Evolutionary conservation across 2,329 filamentous ascomycete genomes (phyloP).

Genomic region (Pseudocercospora fijiensis): DNA sequence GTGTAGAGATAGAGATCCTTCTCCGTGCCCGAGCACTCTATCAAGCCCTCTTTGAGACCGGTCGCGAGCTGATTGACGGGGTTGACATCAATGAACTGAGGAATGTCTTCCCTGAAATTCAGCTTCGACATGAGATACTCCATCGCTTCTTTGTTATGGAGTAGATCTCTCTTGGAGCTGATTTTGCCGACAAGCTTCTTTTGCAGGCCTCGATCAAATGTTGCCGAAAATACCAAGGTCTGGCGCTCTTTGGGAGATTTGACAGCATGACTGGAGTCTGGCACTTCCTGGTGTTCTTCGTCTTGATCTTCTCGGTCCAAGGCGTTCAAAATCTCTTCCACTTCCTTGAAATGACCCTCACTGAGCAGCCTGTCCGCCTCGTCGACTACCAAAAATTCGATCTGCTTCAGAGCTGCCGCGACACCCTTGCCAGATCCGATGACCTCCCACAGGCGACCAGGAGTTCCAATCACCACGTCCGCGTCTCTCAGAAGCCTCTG

Average conservation of each 20-base stretch:
- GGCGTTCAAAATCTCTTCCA: slow-evolving; percentile 79
- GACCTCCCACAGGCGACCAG: slow-evolving; percentile 91
- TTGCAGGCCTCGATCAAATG: slow-evolving; percentile 87
- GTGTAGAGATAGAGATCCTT: slow-evolving; percentile 97
- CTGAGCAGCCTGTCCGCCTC: slow-evolving; percentile 91
- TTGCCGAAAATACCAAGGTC: slow-evolving; percentile 94
- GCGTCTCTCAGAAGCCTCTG: slow-evolving; percentile 78
- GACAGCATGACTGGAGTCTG: not conserved
- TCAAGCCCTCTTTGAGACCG: slow-evolving; percentile 79
- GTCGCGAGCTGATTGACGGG: slow-evolving; percentile 85
- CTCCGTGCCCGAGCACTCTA: slow-evolving; percentile 90
- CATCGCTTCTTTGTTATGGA: slow-evolving; percentile 64
- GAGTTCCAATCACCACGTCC: slow-evolving; percentile 82
- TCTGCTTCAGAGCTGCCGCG: slow-evolving; percentile 66
- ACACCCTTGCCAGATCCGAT: slow-evolving; percentile 72
- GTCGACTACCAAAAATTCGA: slow-evolving; percentile 84
- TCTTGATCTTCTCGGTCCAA: slow-evolving; percentile 65
- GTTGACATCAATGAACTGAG: slow-evolving; percentile 90
- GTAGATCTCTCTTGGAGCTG: slow-evolving; percentile 59
- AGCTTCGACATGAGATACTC: slow-evolving; percentile 89
- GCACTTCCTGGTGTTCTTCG: no score
- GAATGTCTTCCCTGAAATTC: slow-evolving; percentile 78
- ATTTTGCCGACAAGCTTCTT: slow-evolving; percentile 83
- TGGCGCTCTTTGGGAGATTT: slow-evolving; percentile 56
- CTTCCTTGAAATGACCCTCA: slow-evolving; percentile 92